Base-by-base conservation (phyloP, 306 rosid species). In the Quercus alba region DNA sequence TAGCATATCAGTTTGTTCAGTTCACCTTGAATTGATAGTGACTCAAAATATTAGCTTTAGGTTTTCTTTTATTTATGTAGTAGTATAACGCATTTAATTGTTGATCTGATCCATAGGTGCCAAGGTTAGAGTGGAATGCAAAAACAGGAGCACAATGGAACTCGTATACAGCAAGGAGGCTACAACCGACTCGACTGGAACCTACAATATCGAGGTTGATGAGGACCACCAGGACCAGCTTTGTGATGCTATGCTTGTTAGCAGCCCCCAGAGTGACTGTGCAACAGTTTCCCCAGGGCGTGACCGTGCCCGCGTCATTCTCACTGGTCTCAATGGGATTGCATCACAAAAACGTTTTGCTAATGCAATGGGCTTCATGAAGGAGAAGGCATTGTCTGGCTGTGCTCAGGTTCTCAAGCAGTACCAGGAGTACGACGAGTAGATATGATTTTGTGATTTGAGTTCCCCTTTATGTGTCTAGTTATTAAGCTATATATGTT, bases 231-330 rank as follows among this genome's bases (percentile, higher is more conserved):
- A 46, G 10, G 92, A 93, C 77, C 80, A 91, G 38, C 15, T 96
- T 3, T 96, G 99, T 63, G 90, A 89, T 86, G 88, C 92, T 26
- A 70, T 84, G 79, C 93, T 89, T 15, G 72, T 92, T 5, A 86
- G 91, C 91, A 96, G 98, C 82, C 86, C 90, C 20, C 81, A 84
- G 70, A 1, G 10, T 71, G 19, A n/a, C 4, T 96, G 99, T 26
- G 67, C 77, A 0, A 75, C 77, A 26, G 71, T 33, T 1, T 49
- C 92, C 54, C 91, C 90, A 1, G 98, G 94, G 1, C 97, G 97
- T 11, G 98, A 96, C 56, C 84, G 90, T 31, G 92, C 99, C 25
- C 94, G 91, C 3, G 97, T 96, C 54, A 82, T 88, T 77, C 99
- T 96, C 72, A 93, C 97, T 0, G 68, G 86, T 72, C 35, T 78